Evolutionary conservation across 2,329 filamentous ascomycete species (phyloP), one percentile per base, ranked within the genome.

Genomic region (Penicillium brasilianum): DNA sequence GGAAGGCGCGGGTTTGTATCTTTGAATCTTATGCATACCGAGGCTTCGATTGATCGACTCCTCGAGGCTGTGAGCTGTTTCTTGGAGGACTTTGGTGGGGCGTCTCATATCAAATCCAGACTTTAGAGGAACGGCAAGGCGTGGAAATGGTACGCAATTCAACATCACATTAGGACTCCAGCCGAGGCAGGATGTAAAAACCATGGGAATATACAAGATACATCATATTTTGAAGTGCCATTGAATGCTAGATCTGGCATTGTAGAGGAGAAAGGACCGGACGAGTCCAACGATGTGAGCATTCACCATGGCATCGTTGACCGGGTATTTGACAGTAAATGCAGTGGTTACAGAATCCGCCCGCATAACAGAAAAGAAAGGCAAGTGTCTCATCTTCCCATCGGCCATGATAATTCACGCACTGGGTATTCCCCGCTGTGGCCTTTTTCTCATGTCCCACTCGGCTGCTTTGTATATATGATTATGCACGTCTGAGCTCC

Each of bases 321-420:
- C 39, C 55, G 63, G 59, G 61, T 68, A 67, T 68, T 66, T 22
- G 36, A 51, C 63, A 53, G 50, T 37, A 62, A 60, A 64, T 59
- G 54, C 59, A 61, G 30, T 20, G 22, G 49, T 22, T 57, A 59
- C 25, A 59, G 3, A 13, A 61, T 55, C 50, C 58, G 43, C 59
- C 61, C 28, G 22, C 54, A 53, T 36, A 50, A 51, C 7, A 54
- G 34, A 39, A 22, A 43, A 25, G 16, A 30, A 6, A n/a, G 25
- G 22, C 28, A 13, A 34, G 8, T 34, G 30, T n/a, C 18, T 48
- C n/a, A 16, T 5, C 18, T n/a, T n/a, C 7, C 20, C 28, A 34
- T 5, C 25, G 5, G 28, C 36, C 30, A 50, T 13, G 11, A 20
- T 10, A 3, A 11, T 43, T 20, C 20, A 11, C 11, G 53, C 30